phyloP scores from a whole-genome alignment of 495 filamentous ascomycete genomes.

The Glonium stellatum region DNA sequence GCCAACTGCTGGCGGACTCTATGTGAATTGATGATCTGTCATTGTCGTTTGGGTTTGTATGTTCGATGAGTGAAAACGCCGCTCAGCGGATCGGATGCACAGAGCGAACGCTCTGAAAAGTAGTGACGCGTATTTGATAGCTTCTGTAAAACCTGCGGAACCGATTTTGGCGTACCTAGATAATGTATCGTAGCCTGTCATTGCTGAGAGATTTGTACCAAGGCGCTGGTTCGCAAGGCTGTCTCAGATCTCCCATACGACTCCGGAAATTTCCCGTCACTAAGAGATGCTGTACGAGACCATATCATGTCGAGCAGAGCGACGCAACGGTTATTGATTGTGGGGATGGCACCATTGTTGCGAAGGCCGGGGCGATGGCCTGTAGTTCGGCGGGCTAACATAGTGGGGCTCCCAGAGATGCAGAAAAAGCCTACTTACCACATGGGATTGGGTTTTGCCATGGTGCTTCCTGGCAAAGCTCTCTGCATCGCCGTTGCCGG shows the following conservation, averaged over 20 bases:
- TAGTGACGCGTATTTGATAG: neutral
- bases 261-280: too few species aligned
- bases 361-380: neutral
- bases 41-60: too few species aligned
- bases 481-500: conserved; percentile 44
- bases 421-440: conserved; percentile 59
- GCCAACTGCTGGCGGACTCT: too few species aligned
- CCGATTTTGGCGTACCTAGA: neutral
- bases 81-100: neutral
- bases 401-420: neutral
- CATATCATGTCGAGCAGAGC: neutral
- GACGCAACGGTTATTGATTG: neutral
- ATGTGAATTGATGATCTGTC: too few species aligned
- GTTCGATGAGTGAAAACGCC: too few species aligned
- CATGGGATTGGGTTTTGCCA: conserved; percentile 89
- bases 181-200: neutral
- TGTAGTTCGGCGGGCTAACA: neutral
- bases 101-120: neutral
- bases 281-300: neutral
- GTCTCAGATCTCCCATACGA: neutral
- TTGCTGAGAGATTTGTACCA: neutral
- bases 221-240: neutral
- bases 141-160: neutral
- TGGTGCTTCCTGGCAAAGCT: conserved; percentile 67
- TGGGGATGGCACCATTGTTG: too few species aligned